Evolutionary conservation across 208 protist genomes (phyloP), one percentile per base, ranked within the genome.

Genomic region (Trypanosoma avium): DNA sequence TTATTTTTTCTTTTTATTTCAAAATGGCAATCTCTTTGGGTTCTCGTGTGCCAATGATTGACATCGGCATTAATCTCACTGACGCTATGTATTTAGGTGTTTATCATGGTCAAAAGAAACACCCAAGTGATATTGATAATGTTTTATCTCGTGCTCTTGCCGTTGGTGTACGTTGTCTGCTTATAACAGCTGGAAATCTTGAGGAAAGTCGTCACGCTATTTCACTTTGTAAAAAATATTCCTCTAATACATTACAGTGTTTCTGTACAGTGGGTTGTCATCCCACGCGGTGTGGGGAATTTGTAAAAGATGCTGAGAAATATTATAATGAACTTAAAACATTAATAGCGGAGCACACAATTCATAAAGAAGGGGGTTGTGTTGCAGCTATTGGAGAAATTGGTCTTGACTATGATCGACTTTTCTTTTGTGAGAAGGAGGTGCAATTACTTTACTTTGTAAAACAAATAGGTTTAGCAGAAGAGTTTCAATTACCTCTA

Each of bases 391-490:
- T 96, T 62, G 90, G 92, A 3, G 90, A 96, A 62, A 72, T 88
- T 38, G 89, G 89, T 17, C 71, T 98, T 19, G 96, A 99, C 72
- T 99, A 98, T 79, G 96, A 99, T 66, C 79, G 97, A 15, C 69
- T 97, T 3, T 73, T 90, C 42, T 98, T 98, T 70, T 97, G 93
- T 61, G 42, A 71, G 0, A 90, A 93, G 61, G 84, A 97, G 13
- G 75, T 84, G 29, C 97, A 98, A 67, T 53, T 78, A 30, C 79
- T 62, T 58, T 97, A 90, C 70, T 94, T 95, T 52, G 53, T 71
- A 5, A 61, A 68, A 22, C 88, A 97, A 64, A 86, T 98, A 24
- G 75, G 92, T 35, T 65, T 97, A 38, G 79, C 84, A 9, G 79
- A 97, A 57, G 66, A 77, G 43, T 82, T 83, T 54, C 54, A 78